phyloP scores from a whole-genome alignment of 768 basidiomycete genomes.

The Kwoniella heveanensis region DNA sequence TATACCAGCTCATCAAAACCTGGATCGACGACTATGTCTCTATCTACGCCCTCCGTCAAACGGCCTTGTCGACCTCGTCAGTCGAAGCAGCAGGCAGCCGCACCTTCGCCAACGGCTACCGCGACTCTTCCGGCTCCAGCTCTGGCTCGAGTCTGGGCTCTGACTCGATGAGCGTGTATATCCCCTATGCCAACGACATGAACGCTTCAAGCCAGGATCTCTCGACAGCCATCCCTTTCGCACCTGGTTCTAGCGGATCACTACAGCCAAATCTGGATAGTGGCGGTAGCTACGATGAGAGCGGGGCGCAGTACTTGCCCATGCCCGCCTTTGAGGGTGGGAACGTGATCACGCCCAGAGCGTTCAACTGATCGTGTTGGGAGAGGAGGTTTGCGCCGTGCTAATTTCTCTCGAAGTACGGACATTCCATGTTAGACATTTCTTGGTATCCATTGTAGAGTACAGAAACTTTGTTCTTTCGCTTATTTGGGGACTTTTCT shows the following conservation, averaged over 20 bases:
- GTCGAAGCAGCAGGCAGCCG: slow-evolving; percentile 5
- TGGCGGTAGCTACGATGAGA: neutral
- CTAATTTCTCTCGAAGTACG: neutral
- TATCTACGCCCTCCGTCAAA: slow-evolving; percentile 32
- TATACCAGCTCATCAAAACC: slow-evolving; percentile 50
- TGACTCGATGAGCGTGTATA: slow-evolving; percentile 11
- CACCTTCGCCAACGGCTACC: neutral
- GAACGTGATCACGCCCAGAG: slow-evolving; percentile 15
- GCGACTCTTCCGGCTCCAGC: slow-evolving; percentile 3
- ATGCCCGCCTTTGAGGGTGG: slow-evolving; percentile 11
- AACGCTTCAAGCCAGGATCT: slow-evolving; percentile 4
- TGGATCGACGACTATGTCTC: slow-evolving; percentile 49
- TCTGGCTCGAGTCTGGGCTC: neutral
- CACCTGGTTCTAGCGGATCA: slow-evolving; percentile 2
- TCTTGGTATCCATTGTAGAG: neutral
- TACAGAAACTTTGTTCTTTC: too few relatives aligned
- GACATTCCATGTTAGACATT: neutral
- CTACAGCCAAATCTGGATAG: neutral
- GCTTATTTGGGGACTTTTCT: neutral
- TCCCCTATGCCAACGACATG: slow-evolving; percentile 11
- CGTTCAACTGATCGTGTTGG: slow-evolving; percentile 3
- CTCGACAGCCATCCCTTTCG: slow-evolving; percentile 16
- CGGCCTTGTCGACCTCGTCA: slow-evolving; percentile 18
- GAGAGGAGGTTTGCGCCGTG: too few relatives aligned
- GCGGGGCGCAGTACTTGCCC: slow-evolving; percentile 14